phyloP scores from a whole-genome alignment of 441 rosid species.

The Mallotus japonicus region DNA sequence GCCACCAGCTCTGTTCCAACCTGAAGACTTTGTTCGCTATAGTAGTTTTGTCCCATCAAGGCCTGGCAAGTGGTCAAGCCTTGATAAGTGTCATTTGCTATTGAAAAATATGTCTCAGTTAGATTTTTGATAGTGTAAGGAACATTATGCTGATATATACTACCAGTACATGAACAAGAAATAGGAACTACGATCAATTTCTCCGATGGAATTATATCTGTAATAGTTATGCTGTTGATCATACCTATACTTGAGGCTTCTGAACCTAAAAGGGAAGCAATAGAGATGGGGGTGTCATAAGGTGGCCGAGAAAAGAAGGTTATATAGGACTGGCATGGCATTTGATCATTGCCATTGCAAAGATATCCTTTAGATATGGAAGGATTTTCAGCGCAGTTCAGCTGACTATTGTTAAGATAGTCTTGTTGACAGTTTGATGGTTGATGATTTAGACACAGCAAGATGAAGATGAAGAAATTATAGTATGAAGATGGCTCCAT shows the following conservation, averaged over 20 bases:
- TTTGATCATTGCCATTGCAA: not conserved
- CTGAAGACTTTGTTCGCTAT: not conserved
- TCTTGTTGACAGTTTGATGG: constrained; percentile 12
- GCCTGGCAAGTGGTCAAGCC: constrained; percentile 13
- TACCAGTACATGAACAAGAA: constrained; percentile 11
- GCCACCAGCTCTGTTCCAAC: not conserved
- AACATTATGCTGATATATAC: constrained; percentile 3
- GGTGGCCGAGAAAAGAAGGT: not conserved
- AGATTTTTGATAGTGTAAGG: not conserved
- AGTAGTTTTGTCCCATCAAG: constrained; percentile 7
- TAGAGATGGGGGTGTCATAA: not conserved
- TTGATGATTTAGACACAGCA: not conserved
- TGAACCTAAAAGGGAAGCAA: constrained; percentile 3
- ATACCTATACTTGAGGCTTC: constrained; percentile 3
- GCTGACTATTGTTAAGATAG: not conserved
- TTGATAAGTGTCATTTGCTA: constrained; percentile 9
- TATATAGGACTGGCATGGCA: constrained; percentile 7
- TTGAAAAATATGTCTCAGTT: not conserved
- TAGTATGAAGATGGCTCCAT: not conserved
- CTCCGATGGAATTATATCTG: not conserved
- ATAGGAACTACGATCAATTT: not conserved
- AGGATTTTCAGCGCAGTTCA: not conserved
- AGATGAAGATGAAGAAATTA: not conserved
- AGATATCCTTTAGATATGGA: not conserved
- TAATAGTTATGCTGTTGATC: constrained; percentile 5